Evolutionary conservation across 2,329 filamentous ascomycete species (phyloP), one percentile per base, ranked within the genome.

Genomic region (Ophiostoma triangulosporum): DNA sequence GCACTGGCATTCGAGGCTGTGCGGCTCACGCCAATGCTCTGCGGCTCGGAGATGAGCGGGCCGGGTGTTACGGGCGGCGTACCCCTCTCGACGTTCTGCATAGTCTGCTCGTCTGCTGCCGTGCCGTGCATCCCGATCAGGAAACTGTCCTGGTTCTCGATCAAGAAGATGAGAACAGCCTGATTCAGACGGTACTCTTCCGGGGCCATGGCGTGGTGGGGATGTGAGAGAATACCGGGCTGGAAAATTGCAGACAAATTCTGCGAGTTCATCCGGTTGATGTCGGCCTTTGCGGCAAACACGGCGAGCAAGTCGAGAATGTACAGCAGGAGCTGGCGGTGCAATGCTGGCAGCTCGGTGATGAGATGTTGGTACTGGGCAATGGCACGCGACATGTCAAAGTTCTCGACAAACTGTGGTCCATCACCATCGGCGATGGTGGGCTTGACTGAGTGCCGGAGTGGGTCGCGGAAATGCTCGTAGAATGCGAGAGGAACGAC

Each of bases 141-240:
- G 73, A 98, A 98, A 68, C 95, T 88, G 64, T 98, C 93, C 66
- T 98, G 93, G 63, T 98, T 95, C 65, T 97, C 90, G 60, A 98
- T 98, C 61, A 98, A 72, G 68, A 98, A 98, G 50, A 98, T 95
- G 58, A 98, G 77, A 20, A 98, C 91, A 62, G 93, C 91, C 73
- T 98, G 93, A 65, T 94, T 97, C 6, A 98, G 73, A 31, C 88
- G 83, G 66, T 98, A 98, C 64, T 97, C 91, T 54, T 86, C 80
- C 0, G 93, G 93, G 0, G 88, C 84, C 91, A 98, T 97, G 63
- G 95, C 90, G 66, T 98, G 93, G 56, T 80, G 74, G 1, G 93
- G 93, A 66, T 98, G 93, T 2, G 90, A 96, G 14, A 98, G 77
- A 71, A 98, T 86, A 53, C 93, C 93, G 0, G 93, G 93, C 66